Evolutionary conservation across 2,329 filamentous ascomycete genomes (phyloP), one percentile per base, ranked within the genome.

Genomic region (Monosporascus cannonballus): DNA sequence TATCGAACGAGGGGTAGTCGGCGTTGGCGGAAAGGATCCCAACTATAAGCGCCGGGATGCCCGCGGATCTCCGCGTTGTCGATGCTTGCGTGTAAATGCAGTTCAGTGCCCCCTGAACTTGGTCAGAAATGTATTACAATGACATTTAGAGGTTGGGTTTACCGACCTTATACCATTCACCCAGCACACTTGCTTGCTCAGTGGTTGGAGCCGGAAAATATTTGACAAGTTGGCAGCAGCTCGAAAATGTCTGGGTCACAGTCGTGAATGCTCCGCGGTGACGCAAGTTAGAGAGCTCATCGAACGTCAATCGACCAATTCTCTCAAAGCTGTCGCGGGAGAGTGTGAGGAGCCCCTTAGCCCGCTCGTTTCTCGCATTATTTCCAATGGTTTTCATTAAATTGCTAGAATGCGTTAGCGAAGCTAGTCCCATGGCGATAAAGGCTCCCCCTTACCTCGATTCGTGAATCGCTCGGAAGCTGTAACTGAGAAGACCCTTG

Each of bases 201-300:
- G 66, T 56, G 3, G 60, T 62, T 57, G 17, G 58, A 53, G 24
- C 65, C 55, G 36, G 69, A 22, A 76, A 67, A 30, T 81, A 77
- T 49, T 80, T 77, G 8, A 81, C 70, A 69, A 84, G 62, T 73
- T 86, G 77, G 57, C 93, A 97, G 63, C 91, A 95, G 25, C 82
- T 78, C 1, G 84, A 80, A 69, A 96, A 97, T 0, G 92, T 96
- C 50, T 90, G 84, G 0, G 93, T 89, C 2, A 97, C 94, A 0
- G 93, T 93, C 0, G 90, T 94, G 64, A 97, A 96, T 6, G 94
- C 94, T 52, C 94, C 94, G 53, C 94, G 82, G 68, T 99, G 94
- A 41, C 94, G 83, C 30, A 99, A 76, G 50, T 83, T 88, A 0
- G 90, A 84, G 8, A 99, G 76, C 64, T 99, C 90, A 2, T 82